Conservation (phyloP, 805 yeast species). For the Debaryomyces castellii region DNA sequence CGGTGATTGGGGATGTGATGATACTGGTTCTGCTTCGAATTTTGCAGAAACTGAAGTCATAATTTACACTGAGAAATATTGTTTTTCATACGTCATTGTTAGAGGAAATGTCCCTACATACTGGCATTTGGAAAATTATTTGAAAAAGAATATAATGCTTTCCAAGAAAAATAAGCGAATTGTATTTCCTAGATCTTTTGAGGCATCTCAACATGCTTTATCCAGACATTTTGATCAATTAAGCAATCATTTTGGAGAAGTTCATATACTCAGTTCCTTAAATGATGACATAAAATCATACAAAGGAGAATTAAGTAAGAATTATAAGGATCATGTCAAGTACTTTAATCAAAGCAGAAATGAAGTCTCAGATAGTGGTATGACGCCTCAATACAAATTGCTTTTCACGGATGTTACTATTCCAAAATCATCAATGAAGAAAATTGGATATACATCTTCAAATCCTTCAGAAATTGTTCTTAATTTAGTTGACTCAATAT, state of each 20-base stretch:
- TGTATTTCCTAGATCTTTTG: slow-evolving; percentile 50
- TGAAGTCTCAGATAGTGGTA: neutral
- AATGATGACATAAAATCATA: slow-evolving; percentile 38
- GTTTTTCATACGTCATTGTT: slow-evolving; percentile 45
- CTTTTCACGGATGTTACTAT: slow-evolving; percentile 31
- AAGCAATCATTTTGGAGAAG: slow-evolving; percentile 47
- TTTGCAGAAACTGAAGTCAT: slow-evolving; percentile 54
- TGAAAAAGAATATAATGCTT: slow-evolving; percentile 35
- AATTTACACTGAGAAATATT: slow-evolving; percentile 38
- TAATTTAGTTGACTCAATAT: slow-evolving; percentile 30
- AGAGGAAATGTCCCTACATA: slow-evolving; percentile 57
- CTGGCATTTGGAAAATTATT: slow-evolving; percentile 51
- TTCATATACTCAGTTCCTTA: slow-evolving; percentile 50
- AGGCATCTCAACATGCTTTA: slow-evolving; percentile 54
- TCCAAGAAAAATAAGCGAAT: slow-evolving; percentile 37
- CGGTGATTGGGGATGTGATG: slow-evolving; percentile 61
- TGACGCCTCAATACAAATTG: slow-evolving; percentile 9
- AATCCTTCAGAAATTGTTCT: slow-evolving; percentile 34
- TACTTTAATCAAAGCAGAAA: slow-evolving; percentile 28
- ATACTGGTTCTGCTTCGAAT: slow-evolving; percentile 52
- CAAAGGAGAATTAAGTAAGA: slow-evolving; percentile 46
- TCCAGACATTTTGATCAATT: slow-evolving; percentile 48
- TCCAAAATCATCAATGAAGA: slow-evolving; percentile 30
- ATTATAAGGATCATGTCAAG: slow-evolving; percentile 37
- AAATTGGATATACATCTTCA: slow-evolving; percentile 30